Base-by-base conservation (phyloP, 441 rosid species). In the Breynia disticha region DNA sequence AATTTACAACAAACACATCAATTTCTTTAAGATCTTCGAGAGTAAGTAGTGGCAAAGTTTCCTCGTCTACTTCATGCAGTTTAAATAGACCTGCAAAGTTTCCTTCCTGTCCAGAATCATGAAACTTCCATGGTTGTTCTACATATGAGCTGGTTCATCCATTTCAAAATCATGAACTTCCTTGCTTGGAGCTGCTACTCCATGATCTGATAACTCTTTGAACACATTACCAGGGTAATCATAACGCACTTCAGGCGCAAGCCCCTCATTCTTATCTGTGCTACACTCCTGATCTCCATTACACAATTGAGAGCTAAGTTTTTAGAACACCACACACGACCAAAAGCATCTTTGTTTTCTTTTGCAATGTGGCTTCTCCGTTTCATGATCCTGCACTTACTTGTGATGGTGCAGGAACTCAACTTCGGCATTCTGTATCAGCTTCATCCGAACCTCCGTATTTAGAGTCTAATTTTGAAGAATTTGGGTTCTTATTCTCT, bases 1-100 rank as follows among this genome's bases (percentile, higher is more conserved):
- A n/a, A n/a, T n/a, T n/a, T n/a, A n/a, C n/a, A n/a, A n/a, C 80
- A 16, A 46, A 44, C 11, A 77, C 50, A 17, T 82, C 86, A 69
- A 80, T 80, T 59, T 80, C 86, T 70, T 72, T 80, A 57, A 80
- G 86, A 68, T 80, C 86, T 65, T 71, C 76, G 35, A 75, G 57
- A 14, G 86, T 80, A 64, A 80, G 82, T 1, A 77, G 63, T 0
- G 79, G 82, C 68, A 80, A 42, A 37, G 71, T 57, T 61, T 77
- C 80, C 53, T 68, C 69, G 42, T 80, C 86, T 44, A 77, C 86
- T 65, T 77, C 79, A 50, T 80, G 86, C 76, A 69, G 52, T 59
- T 72, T 70, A 5, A 79, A 79, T 19, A 72, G n/a, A 14, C 61
- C 63, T 10, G 79, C 77, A 46, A 77, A 80, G 64, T 68, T 71